Percentiles rank a stretch among this genome's conserved stretches.
phyloP scores from a whole-genome alignment of 1,284 basidiomycete genomes.

The Cryptococcus amylolentus region DNA sequence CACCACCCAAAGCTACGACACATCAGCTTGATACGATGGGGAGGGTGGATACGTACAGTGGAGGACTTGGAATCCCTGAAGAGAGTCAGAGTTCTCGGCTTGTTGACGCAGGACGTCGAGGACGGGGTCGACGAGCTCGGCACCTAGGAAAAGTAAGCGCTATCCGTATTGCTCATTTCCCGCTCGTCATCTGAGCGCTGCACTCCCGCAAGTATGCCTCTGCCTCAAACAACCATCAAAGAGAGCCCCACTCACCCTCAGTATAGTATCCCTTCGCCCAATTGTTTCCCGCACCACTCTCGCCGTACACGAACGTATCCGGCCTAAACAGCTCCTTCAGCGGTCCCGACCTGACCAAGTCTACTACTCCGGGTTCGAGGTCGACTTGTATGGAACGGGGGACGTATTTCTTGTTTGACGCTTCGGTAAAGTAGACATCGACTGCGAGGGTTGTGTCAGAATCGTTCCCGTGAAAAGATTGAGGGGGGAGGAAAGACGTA shows the following conservation, averaged over 20 bases:
- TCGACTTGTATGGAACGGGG: constrained; percentile 90
- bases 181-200: no score
- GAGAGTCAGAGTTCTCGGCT: constrained; percentile 73
- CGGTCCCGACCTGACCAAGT: constrained; percentile 59
- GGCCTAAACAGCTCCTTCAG: constrained; percentile 69
- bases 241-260: constrained; percentile 58
- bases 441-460: constrained; percentile 17
- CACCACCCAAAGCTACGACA: constrained; percentile 70
- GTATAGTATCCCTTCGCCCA: constrained; percentile 64
- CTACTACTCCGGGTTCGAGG: constrained; percentile 84
- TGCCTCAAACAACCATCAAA: neutral
- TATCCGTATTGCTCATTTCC: neutral
- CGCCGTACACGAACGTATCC: constrained; percentile 77
- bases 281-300: constrained; percentile 56
- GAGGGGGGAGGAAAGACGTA: constrained; percentile 7
- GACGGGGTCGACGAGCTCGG: constrained; percentile 85
- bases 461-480: neutral
- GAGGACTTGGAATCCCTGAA: constrained; percentile 91
- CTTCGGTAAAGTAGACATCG: constrained; percentile 51
- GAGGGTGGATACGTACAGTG: constrained; percentile 56
- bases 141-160: constrained; percentile 55
- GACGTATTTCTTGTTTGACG: constrained; percentile 59
- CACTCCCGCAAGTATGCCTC: no score
- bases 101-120: constrained; percentile 71
- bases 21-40: neutral